Base-by-base conservation (phyloP, 1,284 basidiomycete species). In the Cryptococcus sp. region DNA sequence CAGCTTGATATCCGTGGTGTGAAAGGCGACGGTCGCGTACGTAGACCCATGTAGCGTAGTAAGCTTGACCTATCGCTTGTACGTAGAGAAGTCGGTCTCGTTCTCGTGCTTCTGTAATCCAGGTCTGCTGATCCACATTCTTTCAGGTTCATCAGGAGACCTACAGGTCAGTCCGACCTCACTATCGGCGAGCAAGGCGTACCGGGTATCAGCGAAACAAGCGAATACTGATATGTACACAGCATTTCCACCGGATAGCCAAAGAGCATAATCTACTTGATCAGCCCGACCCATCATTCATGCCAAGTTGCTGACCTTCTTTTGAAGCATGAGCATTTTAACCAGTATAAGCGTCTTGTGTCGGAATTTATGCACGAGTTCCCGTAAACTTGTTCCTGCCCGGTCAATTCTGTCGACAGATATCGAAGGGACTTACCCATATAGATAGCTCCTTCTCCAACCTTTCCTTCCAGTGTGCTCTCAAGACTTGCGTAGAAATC, bases 201-300 rank as follows among this genome's bases (percentile, higher is more conserved):
- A 85, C 86, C 87, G 34, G 89, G 88, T 56, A 91, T 80, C 13
- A 91, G 78, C 0, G 89, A 89, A 47, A 90, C 66, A n/a, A 98
- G 80, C 1, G 91, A 94, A 73, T 99, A 99, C 73, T 99, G 96
- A 66, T 91, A 96, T 23, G 92, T 97, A 77, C 94, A 98, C 28
- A 99, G 78, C 53, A 86, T 84, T 74, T 99, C 96, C 0, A 98
- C 94, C 0, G 94, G 94, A 67, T 97, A 92, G 7, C 94, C 94
- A 63, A 85, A 96, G 70, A 98, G 92, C 85, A 98, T 89, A 56
- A 98, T 87, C 90, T 93, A 66, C 24, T 7, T 18, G 14, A 32
- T 21, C 11, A 50, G 19, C 36, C 10, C 16, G 46, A 46, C 3
- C 11, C 18, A 43, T 4, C 5, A 13, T 14, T n/a, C 28, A 32